Percentiles rank a stretch among this genome's conserved stretches.
Conservation (phyloP, 257 asterid genomes). For the Rauvolfia tetraphylla region DNA sequence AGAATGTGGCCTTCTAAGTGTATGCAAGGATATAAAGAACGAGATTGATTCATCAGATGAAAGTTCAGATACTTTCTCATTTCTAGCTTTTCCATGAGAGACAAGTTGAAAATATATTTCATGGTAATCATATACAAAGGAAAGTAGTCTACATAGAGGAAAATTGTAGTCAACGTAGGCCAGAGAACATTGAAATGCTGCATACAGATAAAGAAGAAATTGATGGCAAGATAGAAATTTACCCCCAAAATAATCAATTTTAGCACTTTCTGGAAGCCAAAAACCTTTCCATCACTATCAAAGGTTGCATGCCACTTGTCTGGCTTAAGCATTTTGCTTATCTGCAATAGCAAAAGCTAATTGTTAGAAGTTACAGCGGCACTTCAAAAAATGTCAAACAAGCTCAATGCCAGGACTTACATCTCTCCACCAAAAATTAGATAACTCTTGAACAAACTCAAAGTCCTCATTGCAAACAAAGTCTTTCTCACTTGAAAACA, state of each 20-base stretch:
- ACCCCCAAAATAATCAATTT: conserved; percentile 92
- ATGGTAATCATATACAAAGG: background rate
- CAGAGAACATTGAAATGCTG: conserved; percentile 6
- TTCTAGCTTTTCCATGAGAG: background rate
- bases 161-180: background rate
- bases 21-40: background rate
- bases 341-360: conserved; percentile 35
- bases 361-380: background rate
- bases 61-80: background rate
- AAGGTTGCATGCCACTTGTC: conserved; percentile 95
- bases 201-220: background rate
- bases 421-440: conserved; percentile 3
- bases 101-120: background rate
- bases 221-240: conserved; percentile 22
- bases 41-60: background rate
- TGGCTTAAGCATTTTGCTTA: conserved; percentile 92
- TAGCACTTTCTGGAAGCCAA: conserved; percentile 77
- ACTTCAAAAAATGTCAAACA: background rate
- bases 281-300: conserved; percentile 81
- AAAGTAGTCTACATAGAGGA: background rate
- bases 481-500: background rate
- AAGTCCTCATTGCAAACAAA: background rate
- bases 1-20: background rate
- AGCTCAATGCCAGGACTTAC: background rate
- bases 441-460: conserved; percentile 1